Conservation (phyloP, 1,139 yeast genomes). For the Debaryomycetaceae sp. region DNA sequence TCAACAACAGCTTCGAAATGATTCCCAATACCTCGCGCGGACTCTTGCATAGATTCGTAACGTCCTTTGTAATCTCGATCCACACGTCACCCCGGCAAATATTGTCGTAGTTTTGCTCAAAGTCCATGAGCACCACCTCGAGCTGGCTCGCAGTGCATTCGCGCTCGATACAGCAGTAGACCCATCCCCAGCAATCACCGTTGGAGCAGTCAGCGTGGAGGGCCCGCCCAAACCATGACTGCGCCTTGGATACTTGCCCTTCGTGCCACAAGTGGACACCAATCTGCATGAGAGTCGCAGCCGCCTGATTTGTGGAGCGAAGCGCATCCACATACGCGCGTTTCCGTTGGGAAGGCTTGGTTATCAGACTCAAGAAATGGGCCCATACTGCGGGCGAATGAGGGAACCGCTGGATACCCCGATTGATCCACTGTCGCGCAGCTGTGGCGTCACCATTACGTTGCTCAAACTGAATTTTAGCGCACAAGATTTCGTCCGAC, state of each 20-base stretch:
- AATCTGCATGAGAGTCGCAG: conserved; percentile 47
- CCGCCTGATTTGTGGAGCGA: conserved; percentile 50
- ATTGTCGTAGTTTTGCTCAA: conserved; percentile 22
- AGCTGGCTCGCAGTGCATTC: conserved; percentile 10
- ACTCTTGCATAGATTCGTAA: conserved; percentile 27
- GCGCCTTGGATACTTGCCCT: conserved; percentile 55
- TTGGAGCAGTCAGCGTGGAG: conserved; percentile 33
- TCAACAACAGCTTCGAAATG: conserved; percentile 7
- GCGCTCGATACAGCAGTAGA: conserved; percentile 39
- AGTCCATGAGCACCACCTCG: conserved; percentile 13
- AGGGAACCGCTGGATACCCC: conserved; percentile 54
- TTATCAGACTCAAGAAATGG: conserved; percentile 40
- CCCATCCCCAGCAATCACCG: conserved; percentile 80
- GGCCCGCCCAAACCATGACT: conserved; percentile 70
- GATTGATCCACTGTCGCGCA: conserved; percentile 45
- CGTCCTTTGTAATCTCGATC: conserved; percentile 36
- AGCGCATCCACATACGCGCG: conserved; percentile 65
- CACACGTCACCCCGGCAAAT: conserved; percentile 55
- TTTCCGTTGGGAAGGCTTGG: conserved; percentile 48
- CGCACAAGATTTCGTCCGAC: conserved; percentile 44
- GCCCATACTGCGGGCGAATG: conserved; percentile 53
- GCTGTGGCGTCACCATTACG: conserved; percentile 37
- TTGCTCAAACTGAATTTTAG: conserved; percentile 49
- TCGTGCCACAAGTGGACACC: conserved; percentile 64
- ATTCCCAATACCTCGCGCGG: conserved; percentile 25